Evolutionary conservation across 192 early-diverging fungal species (phyloP).

Genomic region (Paraglomus occultum): DNA sequence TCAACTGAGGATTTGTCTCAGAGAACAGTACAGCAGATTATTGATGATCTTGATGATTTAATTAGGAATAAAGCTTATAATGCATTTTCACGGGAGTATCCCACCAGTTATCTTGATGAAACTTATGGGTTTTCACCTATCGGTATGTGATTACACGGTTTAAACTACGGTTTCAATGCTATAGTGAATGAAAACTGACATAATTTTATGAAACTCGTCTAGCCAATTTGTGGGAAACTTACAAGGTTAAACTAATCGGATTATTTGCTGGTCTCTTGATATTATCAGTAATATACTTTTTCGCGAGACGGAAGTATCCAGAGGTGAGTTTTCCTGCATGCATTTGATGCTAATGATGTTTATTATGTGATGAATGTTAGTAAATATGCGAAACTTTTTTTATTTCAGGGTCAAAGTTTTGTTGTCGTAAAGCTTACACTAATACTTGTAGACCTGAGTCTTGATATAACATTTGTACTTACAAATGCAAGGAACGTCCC

Average conservation of each 20-base stretch:
- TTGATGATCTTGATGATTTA: neutral
- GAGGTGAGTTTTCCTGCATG: neutral
- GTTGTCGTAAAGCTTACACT: slow-evolving; percentile 10
- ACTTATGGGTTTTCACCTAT: neutral
- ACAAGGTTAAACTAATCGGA: neutral
- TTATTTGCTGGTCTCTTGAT: neutral
- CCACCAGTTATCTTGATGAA: neutral
- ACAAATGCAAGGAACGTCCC: neutral
- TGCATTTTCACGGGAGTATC: neutral
- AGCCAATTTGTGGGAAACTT: slow-evolving; percentile 24
- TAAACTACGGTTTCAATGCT: neutral
- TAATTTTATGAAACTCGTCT: neutral
- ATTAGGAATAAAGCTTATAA: neutral
- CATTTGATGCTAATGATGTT: neutral
- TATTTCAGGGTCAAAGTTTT: neutral
- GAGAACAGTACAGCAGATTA: no score
- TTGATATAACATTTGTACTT: neutral
- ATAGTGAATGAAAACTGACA: neutral
- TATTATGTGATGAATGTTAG: neutral
- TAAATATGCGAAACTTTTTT: neutral
- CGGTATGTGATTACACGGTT: neutral
- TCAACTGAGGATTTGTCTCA: no score
- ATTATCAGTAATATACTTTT: slow-evolving; percentile 10
- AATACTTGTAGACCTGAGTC: slow-evolving; percentile 4
- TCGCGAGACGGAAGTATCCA: neutral